phyloP scores from a whole-genome alignment of 768 basidiomycete species.

The Podaxis pistillaris region DNA sequence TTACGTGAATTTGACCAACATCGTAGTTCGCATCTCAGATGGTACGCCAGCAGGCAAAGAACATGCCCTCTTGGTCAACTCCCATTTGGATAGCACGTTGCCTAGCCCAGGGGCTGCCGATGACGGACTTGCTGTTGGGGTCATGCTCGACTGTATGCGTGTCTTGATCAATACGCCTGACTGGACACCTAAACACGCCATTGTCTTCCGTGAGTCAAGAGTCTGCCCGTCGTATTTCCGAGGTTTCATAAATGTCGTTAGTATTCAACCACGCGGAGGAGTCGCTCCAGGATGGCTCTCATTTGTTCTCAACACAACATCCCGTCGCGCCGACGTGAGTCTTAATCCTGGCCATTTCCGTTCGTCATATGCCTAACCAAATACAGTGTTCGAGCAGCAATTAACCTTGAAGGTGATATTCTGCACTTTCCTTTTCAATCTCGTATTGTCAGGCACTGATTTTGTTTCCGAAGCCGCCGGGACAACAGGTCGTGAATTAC shows the following conservation, averaged over 20 bases:
- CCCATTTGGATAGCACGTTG: conserved; percentile 88
- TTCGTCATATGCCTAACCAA: neutral
- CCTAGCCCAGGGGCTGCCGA: conserved; percentile 90
- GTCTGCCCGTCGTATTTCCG: neutral
- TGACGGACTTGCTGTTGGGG: conserved; percentile 83
- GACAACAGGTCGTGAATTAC: conserved; percentile 78
- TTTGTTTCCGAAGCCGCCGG: conserved; percentile 63
- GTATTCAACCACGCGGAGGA: conserved; percentile 97
- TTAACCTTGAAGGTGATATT: conserved; percentile 82
- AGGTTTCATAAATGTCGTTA: conserved; percentile 25
- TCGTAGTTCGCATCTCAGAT: conserved; percentile 83
- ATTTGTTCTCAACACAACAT: conserved; percentile 92
- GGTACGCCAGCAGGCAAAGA: conserved; percentile 70
- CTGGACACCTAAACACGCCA: conserved; percentile 72
- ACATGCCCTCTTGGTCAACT: conserved; percentile 83
- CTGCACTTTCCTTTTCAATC: neutral
- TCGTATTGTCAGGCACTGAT: conserved; percentile 4
- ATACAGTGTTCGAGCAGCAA: conserved; percentile 72
- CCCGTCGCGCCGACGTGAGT: conserved; percentile 66
- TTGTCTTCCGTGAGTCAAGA: conserved; percentile 72
- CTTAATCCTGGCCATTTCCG: neutral
- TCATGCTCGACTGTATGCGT: conserved; percentile 88
- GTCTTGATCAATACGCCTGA: conserved; percentile 67
- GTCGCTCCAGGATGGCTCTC: conserved; percentile 91
- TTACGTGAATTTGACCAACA: conserved; percentile 85